Percentiles rank a stretch among this genome's conserved stretches.
phyloP scores from a whole-genome alignment of 768 basidiomycete species.

The Leucogyrophana mollusca region DNA sequence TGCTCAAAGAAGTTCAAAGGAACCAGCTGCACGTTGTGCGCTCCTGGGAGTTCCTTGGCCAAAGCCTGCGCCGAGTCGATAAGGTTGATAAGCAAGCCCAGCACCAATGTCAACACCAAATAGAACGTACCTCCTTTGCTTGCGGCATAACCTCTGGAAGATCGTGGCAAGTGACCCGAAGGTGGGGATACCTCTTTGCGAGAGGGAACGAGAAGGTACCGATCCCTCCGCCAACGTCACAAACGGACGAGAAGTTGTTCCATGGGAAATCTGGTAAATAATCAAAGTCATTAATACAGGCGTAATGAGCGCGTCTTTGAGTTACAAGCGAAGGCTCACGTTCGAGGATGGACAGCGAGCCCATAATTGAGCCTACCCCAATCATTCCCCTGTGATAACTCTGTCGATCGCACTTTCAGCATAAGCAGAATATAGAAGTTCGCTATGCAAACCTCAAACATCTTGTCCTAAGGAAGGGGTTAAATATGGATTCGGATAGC shows the following conservation, averaged over 20 bases:
- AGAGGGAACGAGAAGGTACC: constrained; percentile 15
- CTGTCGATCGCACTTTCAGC: neutral
- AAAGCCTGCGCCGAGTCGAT: neutral
- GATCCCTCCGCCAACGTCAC: constrained; percentile 22
- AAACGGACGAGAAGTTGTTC: constrained; percentile 12
- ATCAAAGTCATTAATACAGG: neutral
- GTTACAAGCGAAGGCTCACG: neutral
- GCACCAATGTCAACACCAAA: neutral
- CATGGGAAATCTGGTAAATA: constrained; percentile 16
- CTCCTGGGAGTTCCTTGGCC: constrained; percentile 4
- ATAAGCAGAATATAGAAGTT: neutral
- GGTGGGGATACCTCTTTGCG: constrained; percentile 10
- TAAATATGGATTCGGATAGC: neutral
- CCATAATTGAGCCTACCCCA: neutral
- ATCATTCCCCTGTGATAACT: neutral
- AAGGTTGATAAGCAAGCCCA: neutral
- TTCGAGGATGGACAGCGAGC: neutral
- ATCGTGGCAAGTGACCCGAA: constrained; percentile 20
- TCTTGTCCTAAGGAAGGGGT: neutral
- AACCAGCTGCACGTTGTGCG: constrained; percentile 8
- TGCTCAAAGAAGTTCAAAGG: constrained; percentile 17
- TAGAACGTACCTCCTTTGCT: constrained; percentile 2
- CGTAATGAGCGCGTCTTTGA: too few relatives aligned
- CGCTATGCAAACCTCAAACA: neutral
- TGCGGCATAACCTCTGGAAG: constrained; percentile 7